phyloP scores from a whole-genome alignment of 176 grass and related monocot genomes.

The Hyparrhenia diplandra region DNA sequence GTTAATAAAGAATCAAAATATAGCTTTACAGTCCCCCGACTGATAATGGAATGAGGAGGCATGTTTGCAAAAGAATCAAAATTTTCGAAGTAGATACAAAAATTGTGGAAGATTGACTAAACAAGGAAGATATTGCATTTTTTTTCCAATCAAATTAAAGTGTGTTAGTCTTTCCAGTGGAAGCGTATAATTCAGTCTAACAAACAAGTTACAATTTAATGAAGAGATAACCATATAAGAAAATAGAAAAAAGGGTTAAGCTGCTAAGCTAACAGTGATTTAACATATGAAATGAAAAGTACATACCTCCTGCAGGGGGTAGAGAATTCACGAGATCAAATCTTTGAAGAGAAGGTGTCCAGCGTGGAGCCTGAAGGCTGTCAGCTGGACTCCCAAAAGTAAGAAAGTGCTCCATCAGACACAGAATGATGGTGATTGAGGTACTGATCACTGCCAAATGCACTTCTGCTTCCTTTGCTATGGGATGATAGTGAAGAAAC shows the following conservation, averaged over 20 bases:
- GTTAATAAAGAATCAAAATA: not conserved
- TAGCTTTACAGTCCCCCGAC: not conserved
- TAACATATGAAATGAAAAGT: constrained; percentile 17
- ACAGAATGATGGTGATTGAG: constrained; percentile 82
- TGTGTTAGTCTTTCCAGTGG: not conserved
- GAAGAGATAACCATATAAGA: not conserved
- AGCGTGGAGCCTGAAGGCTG: constrained; percentile 63
- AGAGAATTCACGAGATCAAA: constrained; percentile 88
- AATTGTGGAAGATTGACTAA: not conserved
- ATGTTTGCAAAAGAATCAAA: not conserved
- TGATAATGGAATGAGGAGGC: not conserved
- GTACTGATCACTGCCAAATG: constrained; percentile 59
- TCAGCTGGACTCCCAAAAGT: constrained; percentile 88
- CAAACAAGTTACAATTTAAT: not conserved
- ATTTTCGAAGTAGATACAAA: not conserved
- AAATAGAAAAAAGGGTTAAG: not conserved
- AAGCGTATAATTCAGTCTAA: not conserved
- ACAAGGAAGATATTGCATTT: not conserved
- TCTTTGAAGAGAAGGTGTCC: constrained; percentile 84
- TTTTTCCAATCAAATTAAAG: not conserved
- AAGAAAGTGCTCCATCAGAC: constrained; percentile 93
- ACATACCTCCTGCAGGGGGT: constrained; percentile 73
- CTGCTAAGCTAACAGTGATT: not conserved
- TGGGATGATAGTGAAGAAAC: constrained; percentile 53
- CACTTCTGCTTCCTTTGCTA: constrained; percentile 68